phyloP scores from a whole-genome alignment of 2,329 filamentous ascomycete species.

The Anthostomella pinea region DNA sequence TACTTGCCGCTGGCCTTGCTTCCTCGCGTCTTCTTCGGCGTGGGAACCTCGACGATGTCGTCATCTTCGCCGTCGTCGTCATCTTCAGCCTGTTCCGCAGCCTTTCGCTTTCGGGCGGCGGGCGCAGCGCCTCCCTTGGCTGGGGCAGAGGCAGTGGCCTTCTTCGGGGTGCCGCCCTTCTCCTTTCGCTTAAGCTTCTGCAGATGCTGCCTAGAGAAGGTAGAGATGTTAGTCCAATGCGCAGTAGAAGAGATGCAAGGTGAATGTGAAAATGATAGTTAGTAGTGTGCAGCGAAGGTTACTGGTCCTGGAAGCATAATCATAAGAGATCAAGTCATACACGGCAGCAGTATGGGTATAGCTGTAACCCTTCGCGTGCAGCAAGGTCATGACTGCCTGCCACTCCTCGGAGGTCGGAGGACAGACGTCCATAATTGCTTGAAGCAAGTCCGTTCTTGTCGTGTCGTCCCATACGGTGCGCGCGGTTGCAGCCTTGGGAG shows the following conservation, averaged over 20 bases:
- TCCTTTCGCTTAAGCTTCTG: constrained; percentile 41
- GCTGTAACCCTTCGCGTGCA: constrained; percentile 35
- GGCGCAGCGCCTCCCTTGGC: constrained; percentile 34
- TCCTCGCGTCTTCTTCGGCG: no score
- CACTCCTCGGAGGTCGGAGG: constrained; percentile 36
- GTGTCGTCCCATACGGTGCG: constrained; percentile 27
- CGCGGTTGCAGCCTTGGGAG: constrained; percentile 6
- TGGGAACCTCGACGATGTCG: no score
- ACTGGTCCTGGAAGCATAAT: neutral
- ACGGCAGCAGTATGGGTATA: constrained; percentile 40
- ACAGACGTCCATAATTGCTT: constrained; percentile 34
- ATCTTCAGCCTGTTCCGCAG: neutral
- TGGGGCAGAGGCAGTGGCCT: no score
- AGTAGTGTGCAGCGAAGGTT: constrained; percentile 3
- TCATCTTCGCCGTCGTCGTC: no score
- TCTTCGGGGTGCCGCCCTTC: constrained; percentile 32
- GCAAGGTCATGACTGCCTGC: constrained; percentile 29
- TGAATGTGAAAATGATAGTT: constrained; percentile 5
- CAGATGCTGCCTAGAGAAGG: constrained; percentile 40
- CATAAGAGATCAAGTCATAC: constrained; percentile 33
- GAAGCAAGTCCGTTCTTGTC: constrained; percentile 39
- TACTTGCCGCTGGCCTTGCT: no score
- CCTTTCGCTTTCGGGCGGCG: constrained; percentile 2
- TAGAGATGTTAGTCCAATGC: constrained; percentile 4
- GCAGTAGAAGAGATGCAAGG: constrained; percentile 14